Conservation (phyloP, 257 asterid species). For the Marsdenia floribunda region DNA sequence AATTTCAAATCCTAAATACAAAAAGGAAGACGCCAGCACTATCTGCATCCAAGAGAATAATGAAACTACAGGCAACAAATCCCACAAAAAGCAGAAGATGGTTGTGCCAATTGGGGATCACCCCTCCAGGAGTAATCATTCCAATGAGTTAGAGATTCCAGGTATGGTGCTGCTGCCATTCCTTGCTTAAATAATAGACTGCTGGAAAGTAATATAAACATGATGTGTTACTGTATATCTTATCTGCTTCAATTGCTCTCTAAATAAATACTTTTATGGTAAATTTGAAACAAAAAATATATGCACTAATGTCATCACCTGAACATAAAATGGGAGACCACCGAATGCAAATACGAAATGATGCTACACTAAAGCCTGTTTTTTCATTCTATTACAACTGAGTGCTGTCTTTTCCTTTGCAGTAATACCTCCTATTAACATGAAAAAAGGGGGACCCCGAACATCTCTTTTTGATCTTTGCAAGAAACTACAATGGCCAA, state of each 20-base stretch:
- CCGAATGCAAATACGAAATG: too few species aligned
- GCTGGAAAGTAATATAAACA: neutral
- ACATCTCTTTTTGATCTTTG: conserved; percentile 57
- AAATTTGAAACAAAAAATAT: neutral
- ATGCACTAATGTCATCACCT: neutral
- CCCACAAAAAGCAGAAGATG: conserved; percentile 34
- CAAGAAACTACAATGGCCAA: conserved; percentile 74
- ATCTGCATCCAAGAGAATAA: conserved; percentile 10
- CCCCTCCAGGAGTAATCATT: conserved; percentile 12
- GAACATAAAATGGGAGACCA: neutral
- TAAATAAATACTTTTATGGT: neutral
- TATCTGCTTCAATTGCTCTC: too few species aligned
- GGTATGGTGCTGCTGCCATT: conserved; percentile 34
- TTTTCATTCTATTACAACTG: neutral
- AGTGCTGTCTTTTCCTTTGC: conserved; percentile 22
- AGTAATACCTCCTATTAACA: conserved; percentile 59
- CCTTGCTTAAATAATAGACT: neutral
- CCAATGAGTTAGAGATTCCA: conserved; percentile 35
- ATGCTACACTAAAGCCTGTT: neutral
- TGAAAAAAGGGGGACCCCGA: conserved; percentile 93
- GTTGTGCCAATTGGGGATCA: conserved; percentile 17
- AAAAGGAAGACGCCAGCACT: conserved; percentile 23
- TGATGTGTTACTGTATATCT: neutral
- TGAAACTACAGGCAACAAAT: conserved; percentile 26
- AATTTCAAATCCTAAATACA: conserved; percentile 47